These are phyloP conservation scores for Pseudopyrenochaeta lycopersici DNA, from an alignment of 2,329 filamentous ascomycete species.

Conservation along the genomic window DNA sequence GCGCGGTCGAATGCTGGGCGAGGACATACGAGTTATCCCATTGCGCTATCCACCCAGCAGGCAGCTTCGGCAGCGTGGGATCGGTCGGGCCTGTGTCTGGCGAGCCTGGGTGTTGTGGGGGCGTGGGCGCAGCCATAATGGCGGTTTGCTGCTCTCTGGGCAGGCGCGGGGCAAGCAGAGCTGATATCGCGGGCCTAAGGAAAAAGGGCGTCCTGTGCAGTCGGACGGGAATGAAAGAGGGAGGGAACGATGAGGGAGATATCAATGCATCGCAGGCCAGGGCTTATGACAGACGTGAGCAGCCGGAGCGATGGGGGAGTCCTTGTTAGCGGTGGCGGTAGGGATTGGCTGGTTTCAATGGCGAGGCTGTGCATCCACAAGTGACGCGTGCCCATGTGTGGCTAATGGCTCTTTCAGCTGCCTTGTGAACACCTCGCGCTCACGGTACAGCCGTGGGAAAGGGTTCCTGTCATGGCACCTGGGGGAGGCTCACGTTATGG, in stretches of 20 bases:
- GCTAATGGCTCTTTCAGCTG: slow-evolving; percentile 20
- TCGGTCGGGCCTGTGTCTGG: slow-evolving; percentile 52
- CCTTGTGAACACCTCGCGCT: slow-evolving; percentile 5
- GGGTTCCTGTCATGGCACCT: background rate
- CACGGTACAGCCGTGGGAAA: background rate
- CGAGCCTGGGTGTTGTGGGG: slow-evolving; percentile 46
- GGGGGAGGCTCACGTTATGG: too few species aligned
- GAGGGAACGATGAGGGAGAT: background rate
- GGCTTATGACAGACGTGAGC: slow-evolving; percentile 24
- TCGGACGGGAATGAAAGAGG: too few species aligned
- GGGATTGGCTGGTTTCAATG: slow-evolving; percentile 13
- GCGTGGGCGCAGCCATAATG: slow-evolving; percentile 47
- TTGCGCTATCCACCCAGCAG: slow-evolving; percentile 52
- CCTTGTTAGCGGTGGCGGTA: slow-evolving; percentile 28
- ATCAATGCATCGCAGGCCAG: slow-evolving; percentile 20
- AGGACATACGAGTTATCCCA: slow-evolving; percentile 49
- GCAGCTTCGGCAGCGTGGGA: slow-evolving; percentile 47
- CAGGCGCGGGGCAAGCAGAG: slow-evolving; percentile 6
- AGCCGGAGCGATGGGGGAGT: slow-evolving; percentile 24
- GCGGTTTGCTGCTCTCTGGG: slow-evolving; percentile 4
- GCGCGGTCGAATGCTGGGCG: background rate
- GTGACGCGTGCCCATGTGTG: background rate
- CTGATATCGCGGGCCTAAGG: background rate
- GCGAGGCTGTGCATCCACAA: slow-evolving; percentile 16
- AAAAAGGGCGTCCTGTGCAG: background rate